A percentile compares a stretch with the other conserved stretches of the same genome.
Conservation (phyloP, 2,329 filamentous ascomycete species). For the Magnaporthales sp. region DNA sequence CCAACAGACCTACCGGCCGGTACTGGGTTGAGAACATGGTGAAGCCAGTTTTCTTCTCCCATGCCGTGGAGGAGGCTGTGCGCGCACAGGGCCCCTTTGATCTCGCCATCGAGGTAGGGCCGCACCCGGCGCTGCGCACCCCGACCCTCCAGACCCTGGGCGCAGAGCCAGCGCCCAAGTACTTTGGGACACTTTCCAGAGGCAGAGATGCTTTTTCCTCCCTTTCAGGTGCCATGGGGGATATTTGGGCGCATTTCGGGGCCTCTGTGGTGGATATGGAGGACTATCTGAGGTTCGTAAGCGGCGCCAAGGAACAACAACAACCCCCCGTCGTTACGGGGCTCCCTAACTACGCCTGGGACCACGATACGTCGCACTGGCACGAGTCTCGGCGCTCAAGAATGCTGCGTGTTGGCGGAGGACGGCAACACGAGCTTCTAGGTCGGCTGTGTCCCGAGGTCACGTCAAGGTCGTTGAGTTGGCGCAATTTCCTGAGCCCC, state of each 20-base stretch:
- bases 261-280: constrained; percentile 13
- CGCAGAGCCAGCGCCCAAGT: neutral
- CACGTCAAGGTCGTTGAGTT: constrained; percentile 17
- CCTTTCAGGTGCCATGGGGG: constrained; percentile 22
- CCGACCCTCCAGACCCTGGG: constrained; percentile 11
- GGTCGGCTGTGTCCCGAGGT: constrained; percentile 3
- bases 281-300: constrained; percentile 4
- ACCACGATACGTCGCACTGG: constrained; percentile 25
- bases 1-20: neutral
- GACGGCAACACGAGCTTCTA: constrained; percentile 11
- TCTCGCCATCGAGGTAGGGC: constrained; percentile 22
- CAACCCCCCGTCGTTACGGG: constrained; percentile 20
- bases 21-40: constrained; percentile 21
- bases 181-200: neutral
- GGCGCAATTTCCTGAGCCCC: constrained; percentile 15
- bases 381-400: constrained; percentile 8
- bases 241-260: constrained; percentile 22
- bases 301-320: neutral
- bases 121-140: constrained; percentile 18
- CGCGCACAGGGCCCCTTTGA: constrained; percentile 11
- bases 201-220: constrained; percentile 6
- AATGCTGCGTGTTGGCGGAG: constrained; percentile 16
- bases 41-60: constrained; percentile 16
- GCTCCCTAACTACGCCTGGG: constrained; percentile 32
- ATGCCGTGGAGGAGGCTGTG: constrained; percentile 13